phyloP scores from a whole-genome alignment of 768 basidiomycete species.

The Suillus luteus region DNA sequence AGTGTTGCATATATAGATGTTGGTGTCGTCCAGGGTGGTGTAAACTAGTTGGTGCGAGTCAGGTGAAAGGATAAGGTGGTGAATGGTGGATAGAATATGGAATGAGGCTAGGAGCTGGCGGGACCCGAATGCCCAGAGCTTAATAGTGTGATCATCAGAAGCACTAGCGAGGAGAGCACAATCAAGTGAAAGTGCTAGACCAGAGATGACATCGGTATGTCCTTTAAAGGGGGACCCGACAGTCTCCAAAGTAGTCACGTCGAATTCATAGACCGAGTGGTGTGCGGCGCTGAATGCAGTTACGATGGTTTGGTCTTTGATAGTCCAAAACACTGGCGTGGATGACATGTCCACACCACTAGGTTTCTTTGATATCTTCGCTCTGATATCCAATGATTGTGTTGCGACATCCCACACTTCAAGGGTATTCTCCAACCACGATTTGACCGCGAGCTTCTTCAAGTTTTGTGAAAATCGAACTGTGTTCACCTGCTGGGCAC shows the following conservation, averaged over 20 bases:
- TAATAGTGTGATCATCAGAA: neutral
- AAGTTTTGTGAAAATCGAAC: neutral
- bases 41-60: neutral
- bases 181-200: neutral
- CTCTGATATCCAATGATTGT: neutral
- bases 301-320: neutral
- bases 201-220: neutral
- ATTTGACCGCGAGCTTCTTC: neutral
- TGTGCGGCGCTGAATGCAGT: neutral
- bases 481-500: neutral
- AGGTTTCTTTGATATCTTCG: no score
- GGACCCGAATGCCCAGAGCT: neutral
- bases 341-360: no score
- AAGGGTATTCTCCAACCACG: neutral
- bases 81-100: neutral
- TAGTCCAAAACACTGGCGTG: neutral
- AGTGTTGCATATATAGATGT: neutral
- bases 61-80: neutral
- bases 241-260: neutral
- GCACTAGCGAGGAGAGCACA: neutral
- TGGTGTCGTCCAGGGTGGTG: neutral
- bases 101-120: conserved; percentile 3
- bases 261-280: neutral
- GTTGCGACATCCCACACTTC: neutral
- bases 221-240: neutral